These are phyloP conservation scores for Colletotrichum caudatum DNA, from an alignment of 2,329 filamentous ascomycete genomes.

Conservation along the genomic window DNA sequence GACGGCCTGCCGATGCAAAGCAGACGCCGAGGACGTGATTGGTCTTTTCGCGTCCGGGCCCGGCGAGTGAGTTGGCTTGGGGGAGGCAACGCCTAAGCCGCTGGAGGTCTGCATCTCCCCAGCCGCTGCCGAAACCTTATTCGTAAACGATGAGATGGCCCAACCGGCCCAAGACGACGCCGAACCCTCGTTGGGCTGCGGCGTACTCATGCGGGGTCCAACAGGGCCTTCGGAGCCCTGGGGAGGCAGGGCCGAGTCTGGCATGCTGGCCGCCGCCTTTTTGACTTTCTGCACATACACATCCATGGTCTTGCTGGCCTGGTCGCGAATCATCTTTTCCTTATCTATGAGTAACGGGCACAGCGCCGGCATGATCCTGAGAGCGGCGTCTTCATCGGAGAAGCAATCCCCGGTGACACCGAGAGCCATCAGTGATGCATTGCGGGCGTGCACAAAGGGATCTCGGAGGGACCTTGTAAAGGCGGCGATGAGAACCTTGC, in stretches of 20 bases:
- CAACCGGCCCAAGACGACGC: constrained; percentile 88
- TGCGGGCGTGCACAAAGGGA: constrained; percentile 93
- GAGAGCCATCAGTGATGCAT: constrained; percentile 87
- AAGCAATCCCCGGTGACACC: constrained; percentile 89
- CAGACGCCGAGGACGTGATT: constrained; percentile 65
- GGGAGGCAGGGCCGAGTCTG: constrained; percentile 82
- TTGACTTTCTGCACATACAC: constrained; percentile 85
- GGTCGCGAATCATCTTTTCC: constrained; percentile 93
- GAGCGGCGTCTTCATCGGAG: constrained; percentile 88
- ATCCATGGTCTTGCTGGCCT: constrained; percentile 90
- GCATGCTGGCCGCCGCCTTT: constrained; percentile 81
- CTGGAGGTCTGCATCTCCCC: constrained; percentile 83
- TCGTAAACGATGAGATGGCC: constrained; percentile 99
- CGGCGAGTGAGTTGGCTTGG: constrained; percentile 56
- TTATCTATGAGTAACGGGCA: constrained; percentile 91
- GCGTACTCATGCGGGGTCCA: constrained; percentile 82
- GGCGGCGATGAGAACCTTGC: constrained; percentile 92
- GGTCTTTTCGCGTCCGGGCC: constrained; percentile 53
- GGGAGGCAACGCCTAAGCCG: constrained; percentile 56
- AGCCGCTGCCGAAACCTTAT: constrained; percentile 85
- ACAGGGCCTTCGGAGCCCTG: constrained; percentile 64
- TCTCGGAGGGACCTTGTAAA: constrained; percentile 91
- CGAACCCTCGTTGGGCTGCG: constrained; percentile 70
- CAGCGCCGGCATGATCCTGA: constrained; percentile 83
- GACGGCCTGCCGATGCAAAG: constrained; percentile 70